Conservation (phyloP, 2,329 filamentous ascomycete genomes). For the Colletotrichum tofieldiae region DNA sequence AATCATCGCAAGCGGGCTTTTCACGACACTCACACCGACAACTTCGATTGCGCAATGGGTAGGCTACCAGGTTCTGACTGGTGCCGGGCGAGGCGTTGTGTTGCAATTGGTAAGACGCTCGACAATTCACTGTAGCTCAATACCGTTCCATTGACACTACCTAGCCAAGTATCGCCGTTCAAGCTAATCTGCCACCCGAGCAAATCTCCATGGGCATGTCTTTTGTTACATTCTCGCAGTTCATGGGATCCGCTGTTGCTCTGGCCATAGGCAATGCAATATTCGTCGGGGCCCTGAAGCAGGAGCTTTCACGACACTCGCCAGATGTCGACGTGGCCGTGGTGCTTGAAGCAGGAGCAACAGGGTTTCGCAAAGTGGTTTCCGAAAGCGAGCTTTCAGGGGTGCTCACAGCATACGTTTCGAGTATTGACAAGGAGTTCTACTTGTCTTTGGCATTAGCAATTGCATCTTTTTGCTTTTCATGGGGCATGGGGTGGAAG, state of each 20-base stretch:
- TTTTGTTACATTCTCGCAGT: slow-evolving; percentile 47
- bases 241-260: slow-evolving; percentile 46
- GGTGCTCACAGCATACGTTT: slow-evolving; percentile 59
- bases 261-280: slow-evolving; percentile 47
- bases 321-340: slow-evolving; percentile 46
- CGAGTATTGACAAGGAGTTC: slow-evolving; percentile 51
- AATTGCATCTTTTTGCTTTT: slow-evolving; percentile 52
- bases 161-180: slow-evolving; percentile 48
- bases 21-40: slow-evolving; percentile 39
- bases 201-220: slow-evolving; percentile 48
- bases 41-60: slow-evolving; percentile 41
- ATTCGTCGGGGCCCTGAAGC: slow-evolving; percentile 42
- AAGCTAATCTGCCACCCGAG: slow-evolving; percentile 44
- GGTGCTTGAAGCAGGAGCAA: slow-evolving; percentile 60
- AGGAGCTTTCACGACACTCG: background rate
- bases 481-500: slow-evolving; percentile 63
- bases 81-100: slow-evolving; percentile 40
- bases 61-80: slow-evolving; percentile 43
- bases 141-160: background rate
- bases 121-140: slow-evolving; percentile 52
- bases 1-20: slow-evolving; percentile 40
- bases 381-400: slow-evolving; percentile 49
- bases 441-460: slow-evolving; percentile 51
- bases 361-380: slow-evolving; percentile 54
- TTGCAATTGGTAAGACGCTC: slow-evolving; percentile 47